Evolutionary conservation across 176 grass and related monocot species (phyloP).

Genomic region (Cymbopogon citratus): DNA sequence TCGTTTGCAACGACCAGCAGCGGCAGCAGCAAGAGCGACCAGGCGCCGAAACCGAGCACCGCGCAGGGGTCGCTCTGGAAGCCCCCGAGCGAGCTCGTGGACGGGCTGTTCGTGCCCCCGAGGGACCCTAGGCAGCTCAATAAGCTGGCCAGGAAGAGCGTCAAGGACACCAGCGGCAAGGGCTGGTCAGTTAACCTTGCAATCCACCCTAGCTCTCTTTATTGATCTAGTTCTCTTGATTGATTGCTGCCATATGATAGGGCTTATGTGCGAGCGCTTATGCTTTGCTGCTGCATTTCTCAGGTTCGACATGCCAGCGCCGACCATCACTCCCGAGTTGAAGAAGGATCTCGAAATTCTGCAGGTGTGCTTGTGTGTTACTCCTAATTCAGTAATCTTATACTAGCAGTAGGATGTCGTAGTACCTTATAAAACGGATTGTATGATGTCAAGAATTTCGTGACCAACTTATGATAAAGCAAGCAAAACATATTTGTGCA

Average conservation of each 20-base stretch:
- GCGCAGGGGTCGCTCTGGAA: conserved; percentile 44
- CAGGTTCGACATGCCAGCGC: conserved; percentile 98
- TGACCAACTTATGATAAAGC: not conserved
- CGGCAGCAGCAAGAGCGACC: conserved; percentile 33
- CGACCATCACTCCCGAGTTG: conserved; percentile 69
- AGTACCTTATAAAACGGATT: not conserved
- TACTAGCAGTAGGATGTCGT: not conserved
- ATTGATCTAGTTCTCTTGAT: not conserved
- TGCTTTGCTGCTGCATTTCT: not conserved
- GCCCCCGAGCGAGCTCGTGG: conserved; percentile 50
- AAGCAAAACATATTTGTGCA: not conserved
- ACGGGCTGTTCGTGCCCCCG: conserved; percentile 78
- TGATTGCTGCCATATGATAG: not conserved
- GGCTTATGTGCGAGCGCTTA: not conserved
- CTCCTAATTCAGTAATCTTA: not conserved
- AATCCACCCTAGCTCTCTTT: too few relatives aligned
- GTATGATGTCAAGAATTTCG: not conserved
- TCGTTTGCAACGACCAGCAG: conserved; percentile 11
- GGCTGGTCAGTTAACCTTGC: conserved; percentile 50
- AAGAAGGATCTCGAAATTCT: conserved; percentile 93
- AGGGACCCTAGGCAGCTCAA: conserved; percentile 64
- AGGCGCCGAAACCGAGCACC: not conserved
- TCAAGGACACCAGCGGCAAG: conserved; percentile 75
- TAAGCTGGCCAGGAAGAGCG: conserved; percentile 64
- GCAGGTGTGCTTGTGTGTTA: conserved; percentile 52